Evolutionary conservation across 345 rosid genomes (phyloP), one percentile per base, ranked within the genome.

Genomic region (Alliaria petiolata): DNA sequence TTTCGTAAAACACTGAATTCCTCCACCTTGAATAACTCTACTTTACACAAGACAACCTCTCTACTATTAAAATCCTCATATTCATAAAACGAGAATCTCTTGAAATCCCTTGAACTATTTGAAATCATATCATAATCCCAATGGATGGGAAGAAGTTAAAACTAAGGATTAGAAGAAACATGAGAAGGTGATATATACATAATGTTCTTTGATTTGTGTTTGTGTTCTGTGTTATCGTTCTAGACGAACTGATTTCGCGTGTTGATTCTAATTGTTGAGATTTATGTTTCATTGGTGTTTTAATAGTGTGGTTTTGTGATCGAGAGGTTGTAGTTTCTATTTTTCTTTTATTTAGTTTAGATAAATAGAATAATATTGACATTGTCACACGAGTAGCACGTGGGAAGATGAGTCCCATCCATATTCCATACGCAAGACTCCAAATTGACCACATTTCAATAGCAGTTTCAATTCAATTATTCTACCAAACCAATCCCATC

Each of bases 101-200:
- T 20, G 11, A 28, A 55, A 14, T 40, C 35, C 28, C 17, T 50
- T 31, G 43, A 22, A 43, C 17, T 0, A 31, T 44, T 3, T 16
- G 31, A 2, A 51, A 22, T n/a, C n/a, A n/a, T n/a, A 40, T 19
- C 53, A 47, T 22, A 8, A 67, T 36, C 15, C 2, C 43, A 47
- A 71, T 71, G 76, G 76, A 71, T 51, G 62, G n/a, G 46, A 53
- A 43, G 62, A 62, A 25, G 46, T 12, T 71, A 16, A 62, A 53
- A 33, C 63, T 31, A 15, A 43, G n/a, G 39, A 53, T 71, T 54
- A 34, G n/a, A 42, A 52, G 38, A 11, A 62, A 53, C 47, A 15
- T 62, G 6, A 43, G 36, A 62, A 62, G 76, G 76, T 62, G 43
- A 54, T 9, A 28, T 28, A 20, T 13, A 22, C 25, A 38, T 11